phyloP scores from a whole-genome alignment of 306 rosid genomes.

The Alnus glutinosa region DNA sequence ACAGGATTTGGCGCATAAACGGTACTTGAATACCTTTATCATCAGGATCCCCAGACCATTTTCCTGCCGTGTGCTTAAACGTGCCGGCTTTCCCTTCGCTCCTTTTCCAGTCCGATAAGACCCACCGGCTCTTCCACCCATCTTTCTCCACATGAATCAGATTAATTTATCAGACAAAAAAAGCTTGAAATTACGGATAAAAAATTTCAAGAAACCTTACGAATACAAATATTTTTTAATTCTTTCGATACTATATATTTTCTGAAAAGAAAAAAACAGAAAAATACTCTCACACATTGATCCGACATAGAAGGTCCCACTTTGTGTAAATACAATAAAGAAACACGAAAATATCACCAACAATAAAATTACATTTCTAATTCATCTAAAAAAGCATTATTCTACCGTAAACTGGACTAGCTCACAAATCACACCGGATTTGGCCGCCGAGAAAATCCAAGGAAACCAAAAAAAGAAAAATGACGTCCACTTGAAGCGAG shows the following conservation, averaged over 20 bases:
- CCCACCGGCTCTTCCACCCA: conserved; percentile 87
- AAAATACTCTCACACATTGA: not conserved
- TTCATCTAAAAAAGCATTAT: not conserved
- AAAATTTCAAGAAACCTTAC: not conserved
- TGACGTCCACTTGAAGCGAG: not conserved
- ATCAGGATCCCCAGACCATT: conserved; percentile 79
- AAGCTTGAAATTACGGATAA: not conserved
- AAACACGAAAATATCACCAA: not conserved
- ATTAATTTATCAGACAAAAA: conserved; percentile 1
- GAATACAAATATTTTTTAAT: not conserved
- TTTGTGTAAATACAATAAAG: no score
- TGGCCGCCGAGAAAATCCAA: not conserved
- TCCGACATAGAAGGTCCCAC: not conserved
- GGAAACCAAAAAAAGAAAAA: not conserved
- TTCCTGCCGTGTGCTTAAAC: conserved; percentile 72
- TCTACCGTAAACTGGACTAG: not conserved
- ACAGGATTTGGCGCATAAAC: not conserved
- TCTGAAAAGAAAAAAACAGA: not conserved
- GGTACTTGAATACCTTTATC: conserved; percentile 52
- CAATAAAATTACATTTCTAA: not conserved
- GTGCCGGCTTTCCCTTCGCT: conserved; percentile 81
- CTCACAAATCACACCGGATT: not conserved
- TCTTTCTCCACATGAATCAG: conserved; percentile 34
- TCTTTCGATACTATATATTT: not conserved
- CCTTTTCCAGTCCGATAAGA: conserved; percentile 78